Evolutionary conservation across 768 basidiomycete species (phyloP).

Genomic region (Chalciporus sphaerocephalus): DNA sequence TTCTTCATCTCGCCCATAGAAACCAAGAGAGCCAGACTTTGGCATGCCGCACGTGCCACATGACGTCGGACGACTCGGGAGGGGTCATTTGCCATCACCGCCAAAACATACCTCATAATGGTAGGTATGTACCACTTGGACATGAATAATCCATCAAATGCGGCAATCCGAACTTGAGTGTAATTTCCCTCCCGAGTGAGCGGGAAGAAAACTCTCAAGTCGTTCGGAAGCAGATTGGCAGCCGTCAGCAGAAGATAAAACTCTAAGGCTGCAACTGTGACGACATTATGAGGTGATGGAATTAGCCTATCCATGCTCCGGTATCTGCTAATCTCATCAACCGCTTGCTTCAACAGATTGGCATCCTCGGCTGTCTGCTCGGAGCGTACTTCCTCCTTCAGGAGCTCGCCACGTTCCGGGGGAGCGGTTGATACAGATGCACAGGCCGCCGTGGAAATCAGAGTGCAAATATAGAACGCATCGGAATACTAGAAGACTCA

Average conservation of each 20-base stretch:
- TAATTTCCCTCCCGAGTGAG: slow-evolving; percentile 96
- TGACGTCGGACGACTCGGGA: slow-evolving; percentile 81
- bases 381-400: slow-evolving; percentile 60
- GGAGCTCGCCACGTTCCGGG: slow-evolving; percentile 76
- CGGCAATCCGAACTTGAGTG: slow-evolving; percentile 83
- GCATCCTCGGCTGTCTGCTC: slow-evolving; percentile 67
- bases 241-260: slow-evolving; percentile 76
- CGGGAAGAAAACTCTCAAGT: slow-evolving; percentile 75
- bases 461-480: slow-evolving; percentile 81
- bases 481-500: slow-evolving; percentile 68
- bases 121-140: slow-evolving; percentile 82
- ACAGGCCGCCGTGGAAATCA: slow-evolving; percentile 79
- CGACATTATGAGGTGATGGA: slow-evolving; percentile 89
- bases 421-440: slow-evolving; percentile 72
- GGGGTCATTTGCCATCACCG: slow-evolving; percentile 81
- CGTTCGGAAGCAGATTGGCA: slow-evolving; percentile 73
- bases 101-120: slow-evolving; percentile 83
- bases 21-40: slow-evolving; percentile 80
- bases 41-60: slow-evolving; percentile 80
- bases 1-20: slow-evolving; percentile 90
- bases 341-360: slow-evolving; percentile 66
- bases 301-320: slow-evolving; percentile 93
- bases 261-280: slow-evolving; percentile 90
- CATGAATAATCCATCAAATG: slow-evolving; percentile 91
- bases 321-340: slow-evolving; percentile 84